These are phyloP conservation scores for Magnolia kwangsiensis DNA, from an alignment of 164 flowering plant genomes.

Conservation along the genomic window DNA sequence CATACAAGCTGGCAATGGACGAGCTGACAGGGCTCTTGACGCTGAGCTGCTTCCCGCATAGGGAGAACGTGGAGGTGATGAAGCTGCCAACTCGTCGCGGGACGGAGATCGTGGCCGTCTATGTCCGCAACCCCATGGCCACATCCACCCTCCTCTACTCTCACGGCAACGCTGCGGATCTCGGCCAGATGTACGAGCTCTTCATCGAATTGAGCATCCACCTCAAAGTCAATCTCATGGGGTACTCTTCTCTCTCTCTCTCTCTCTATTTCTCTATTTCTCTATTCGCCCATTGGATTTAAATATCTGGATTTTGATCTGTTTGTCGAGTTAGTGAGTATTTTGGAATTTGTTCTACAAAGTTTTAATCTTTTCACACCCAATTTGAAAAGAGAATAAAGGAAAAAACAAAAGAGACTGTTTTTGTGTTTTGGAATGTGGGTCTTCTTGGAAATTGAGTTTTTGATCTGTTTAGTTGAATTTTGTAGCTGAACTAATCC, in stretches of 20 bases:
- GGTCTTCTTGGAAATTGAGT: neutral
- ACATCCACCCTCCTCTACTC: slow-evolving; percentile 82
- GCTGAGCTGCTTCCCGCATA: slow-evolving; percentile 64
- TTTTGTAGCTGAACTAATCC: neutral
- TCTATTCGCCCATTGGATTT: neutral
- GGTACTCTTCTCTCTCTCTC: slow-evolving; percentile 35
- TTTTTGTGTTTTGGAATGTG: neutral
- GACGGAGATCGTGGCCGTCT: slow-evolving; percentile 72
- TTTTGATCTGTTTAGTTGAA: neutral
- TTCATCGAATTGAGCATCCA: slow-evolving; percentile 83
- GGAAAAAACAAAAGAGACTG: neutral
- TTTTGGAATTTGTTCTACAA: neutral
- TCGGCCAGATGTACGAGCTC: slow-evolving; percentile 96
- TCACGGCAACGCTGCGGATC: slow-evolving; percentile 97
- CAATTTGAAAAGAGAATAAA: neutral
- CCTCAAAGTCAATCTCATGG: slow-evolving; percentile 82
- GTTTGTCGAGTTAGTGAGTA: neutral
- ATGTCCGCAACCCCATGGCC: slow-evolving; percentile 81
- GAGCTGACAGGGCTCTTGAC: slow-evolving; percentile 55
- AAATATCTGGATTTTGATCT: neutral
- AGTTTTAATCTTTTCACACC: neutral
- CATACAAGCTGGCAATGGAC: slow-evolving; percentile 65
- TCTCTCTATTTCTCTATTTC: neutral
- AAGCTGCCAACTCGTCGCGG: slow-evolving; percentile 67
- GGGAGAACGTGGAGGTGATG: slow-evolving; percentile 82